Conservation (phyloP, 768 basidiomycete species). For the Xanthoconium purpureum region DNA sequence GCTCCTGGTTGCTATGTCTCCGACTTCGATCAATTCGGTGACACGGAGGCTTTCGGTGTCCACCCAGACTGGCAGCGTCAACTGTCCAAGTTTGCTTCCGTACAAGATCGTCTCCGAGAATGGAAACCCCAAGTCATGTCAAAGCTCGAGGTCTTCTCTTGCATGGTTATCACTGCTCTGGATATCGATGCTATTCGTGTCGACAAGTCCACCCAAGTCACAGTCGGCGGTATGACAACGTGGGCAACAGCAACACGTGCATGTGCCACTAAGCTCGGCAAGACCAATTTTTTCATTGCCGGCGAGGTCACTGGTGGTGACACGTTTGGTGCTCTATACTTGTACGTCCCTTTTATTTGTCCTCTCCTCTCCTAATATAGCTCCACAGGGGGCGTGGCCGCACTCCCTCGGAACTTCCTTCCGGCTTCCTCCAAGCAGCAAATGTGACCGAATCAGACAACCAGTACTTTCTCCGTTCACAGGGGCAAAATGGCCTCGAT, state of each 20-base stretch:
- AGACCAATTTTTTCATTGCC: conserved; percentile 86
- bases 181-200: conserved; percentile 94
- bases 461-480: conserved; percentile 78
- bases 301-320: conserved; percentile 96
- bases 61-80: conserved; percentile 94
- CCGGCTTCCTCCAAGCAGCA: conserved; percentile 65
- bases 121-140: conserved; percentile 80
- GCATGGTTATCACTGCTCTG: conserved; percentile 82
- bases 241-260: conserved; percentile 75
- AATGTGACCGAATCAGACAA: conserved; percentile 58
- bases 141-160: conserved; percentile 75
- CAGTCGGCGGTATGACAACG: conserved; percentile 70
- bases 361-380: background rate
- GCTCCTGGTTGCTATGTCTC: conserved; percentile 71
- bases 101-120: conserved; percentile 93
- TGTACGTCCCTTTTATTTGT: conserved; percentile 44
- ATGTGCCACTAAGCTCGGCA: conserved; percentile 70
- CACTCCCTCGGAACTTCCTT: conserved; percentile 66
- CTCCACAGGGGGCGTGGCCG: conserved; percentile 77
- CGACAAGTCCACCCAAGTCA: conserved; percentile 92
- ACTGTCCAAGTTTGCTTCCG: conserved; percentile 91
- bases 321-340: conserved; percentile 81
- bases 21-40: conserved; percentile 94
- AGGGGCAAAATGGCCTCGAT: conserved; percentile 63
- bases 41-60: conserved; percentile 97